Evolutionary conservation across 1,284 basidiomycete species (phyloP).

Genomic region (Trametes hirsuta): DNA sequence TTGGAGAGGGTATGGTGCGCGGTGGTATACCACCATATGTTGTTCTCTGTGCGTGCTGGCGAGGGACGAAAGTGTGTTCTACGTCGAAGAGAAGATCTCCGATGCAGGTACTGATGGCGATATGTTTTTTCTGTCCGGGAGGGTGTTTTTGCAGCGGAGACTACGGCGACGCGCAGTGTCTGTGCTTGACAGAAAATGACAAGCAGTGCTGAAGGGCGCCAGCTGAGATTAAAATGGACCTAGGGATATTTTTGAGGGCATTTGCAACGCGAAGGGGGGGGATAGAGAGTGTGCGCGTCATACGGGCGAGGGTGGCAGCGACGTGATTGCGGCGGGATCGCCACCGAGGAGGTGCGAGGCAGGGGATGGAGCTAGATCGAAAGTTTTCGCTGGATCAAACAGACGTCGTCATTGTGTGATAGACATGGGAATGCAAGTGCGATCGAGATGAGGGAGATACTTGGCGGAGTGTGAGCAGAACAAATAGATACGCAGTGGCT

Average conservation of each 20-base stretch:
- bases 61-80: not conserved
- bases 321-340: not conserved
- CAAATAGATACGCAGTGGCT: not conserved
- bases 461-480: not conserved
- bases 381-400: conserved; percentile 15
- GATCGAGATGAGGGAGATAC: conserved; percentile 3
- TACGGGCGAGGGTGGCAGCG: too few species aligned
- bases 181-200: not conserved
- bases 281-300: too few species aligned
- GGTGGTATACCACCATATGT: not conserved
- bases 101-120: not conserved
- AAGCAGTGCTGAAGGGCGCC: not conserved
- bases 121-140: not conserved
- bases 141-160: not conserved
- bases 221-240: not conserved
- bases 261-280: too few species aligned
- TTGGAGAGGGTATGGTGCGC: not conserved
- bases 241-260: too few species aligned
- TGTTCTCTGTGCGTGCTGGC: not conserved
- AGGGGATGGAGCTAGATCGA: not conserved
- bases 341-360: conserved; percentile 1
- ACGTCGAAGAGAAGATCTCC: too few species aligned
- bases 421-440: conserved; percentile 21
- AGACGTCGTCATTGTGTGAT: conserved; percentile 16
- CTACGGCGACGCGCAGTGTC: not conserved